Evolutionary conservation across 2,329 filamentous ascomycete species (phyloP), one percentile per base, ranked within the genome.

Genomic region (Fusarium drepaniforme): DNA sequence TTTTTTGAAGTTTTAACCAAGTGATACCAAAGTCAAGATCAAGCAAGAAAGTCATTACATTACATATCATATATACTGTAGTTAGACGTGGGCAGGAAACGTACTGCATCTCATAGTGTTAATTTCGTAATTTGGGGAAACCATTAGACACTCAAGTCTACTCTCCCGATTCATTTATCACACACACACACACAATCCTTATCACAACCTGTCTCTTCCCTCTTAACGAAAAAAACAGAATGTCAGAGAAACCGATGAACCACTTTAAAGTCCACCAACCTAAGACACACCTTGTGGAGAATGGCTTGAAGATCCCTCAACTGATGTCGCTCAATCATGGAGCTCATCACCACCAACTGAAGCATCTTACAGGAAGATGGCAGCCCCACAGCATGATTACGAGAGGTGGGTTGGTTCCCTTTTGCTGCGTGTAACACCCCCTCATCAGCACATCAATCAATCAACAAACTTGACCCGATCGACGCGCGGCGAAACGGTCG

Each of bases 71-170:
- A 35, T 37, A 42, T 46, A 46, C 42, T 21, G 33, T 67, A 58
- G 63, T 67, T 69, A 72, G 69, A 74, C 68, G 67, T 71, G 61
- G 38, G 72, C 77, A 77, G 77, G 62, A 76, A 75, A 53, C 73
- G 75, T 57, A 69, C 71, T 76, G 71, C 13, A 72, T 78, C 59
- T 72, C 71, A 72, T 77, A 73, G 72, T 62, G 73, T 53, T 77
- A 78, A 74, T 73, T 66, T 28, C 21, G n/a, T 64, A 64, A 64
- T 64, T 16, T 33, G 53, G 53, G 28, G 51, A 33, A 33, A 58
- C 33, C n/a, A 58, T 38, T 18, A 21, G 15, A 16, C n/a, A 21
- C 12, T 8, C 51, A 35, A 57, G 16, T 53, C 49, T 53, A 6
- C 49, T 53, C 49, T 49, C 44, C 44, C 23, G 23, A 18, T 57